A percentile compares a stretch with the other conserved stretches of the same genome.
phyloP scores from a whole-genome alignment of 257 asterid species.

The Ilex asprella region DNA sequence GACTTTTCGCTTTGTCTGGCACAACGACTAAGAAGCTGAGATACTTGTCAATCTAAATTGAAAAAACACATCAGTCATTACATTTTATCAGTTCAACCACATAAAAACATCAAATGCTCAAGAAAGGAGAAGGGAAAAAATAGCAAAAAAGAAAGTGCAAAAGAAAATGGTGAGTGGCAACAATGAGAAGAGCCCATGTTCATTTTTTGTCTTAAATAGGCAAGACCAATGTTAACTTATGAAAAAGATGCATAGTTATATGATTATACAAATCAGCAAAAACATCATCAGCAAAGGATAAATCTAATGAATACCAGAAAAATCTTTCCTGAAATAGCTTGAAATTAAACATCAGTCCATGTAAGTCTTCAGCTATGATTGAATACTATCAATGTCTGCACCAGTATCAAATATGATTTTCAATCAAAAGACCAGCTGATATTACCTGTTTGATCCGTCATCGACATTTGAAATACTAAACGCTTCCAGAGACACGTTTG shows the following conservation, averaged over 20 bases:
- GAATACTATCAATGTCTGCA: background rate
- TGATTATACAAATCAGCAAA: background rate
- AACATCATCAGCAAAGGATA: background rate
- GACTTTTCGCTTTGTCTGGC: too few relatives aligned
- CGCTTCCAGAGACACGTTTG: constrained; percentile 74
- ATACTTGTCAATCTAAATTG: too few relatives aligned
- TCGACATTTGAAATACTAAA: constrained; percentile 90
- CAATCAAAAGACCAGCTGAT: background rate
- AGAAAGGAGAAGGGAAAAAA: too few relatives aligned
- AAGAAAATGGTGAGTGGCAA: background rate
- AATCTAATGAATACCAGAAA: background rate
- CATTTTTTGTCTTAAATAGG: background rate
- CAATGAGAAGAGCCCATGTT: background rate
- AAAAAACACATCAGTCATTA: too few relatives aligned
- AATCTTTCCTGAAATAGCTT: too few relatives aligned
- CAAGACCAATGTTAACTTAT: background rate
- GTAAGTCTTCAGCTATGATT: background rate
- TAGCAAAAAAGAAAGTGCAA: too few relatives aligned
- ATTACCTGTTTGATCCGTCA: constrained; percentile 86
- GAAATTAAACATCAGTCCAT: too few relatives aligned
- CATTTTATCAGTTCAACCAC: background rate
- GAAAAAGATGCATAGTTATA: background rate
- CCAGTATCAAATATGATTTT: too few relatives aligned
- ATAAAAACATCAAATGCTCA: background rate
- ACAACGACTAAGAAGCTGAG: too few relatives aligned